Evolutionary conservation across 257 asterid genomes (phyloP).

Genomic region (Verbena officinalis): DNA sequence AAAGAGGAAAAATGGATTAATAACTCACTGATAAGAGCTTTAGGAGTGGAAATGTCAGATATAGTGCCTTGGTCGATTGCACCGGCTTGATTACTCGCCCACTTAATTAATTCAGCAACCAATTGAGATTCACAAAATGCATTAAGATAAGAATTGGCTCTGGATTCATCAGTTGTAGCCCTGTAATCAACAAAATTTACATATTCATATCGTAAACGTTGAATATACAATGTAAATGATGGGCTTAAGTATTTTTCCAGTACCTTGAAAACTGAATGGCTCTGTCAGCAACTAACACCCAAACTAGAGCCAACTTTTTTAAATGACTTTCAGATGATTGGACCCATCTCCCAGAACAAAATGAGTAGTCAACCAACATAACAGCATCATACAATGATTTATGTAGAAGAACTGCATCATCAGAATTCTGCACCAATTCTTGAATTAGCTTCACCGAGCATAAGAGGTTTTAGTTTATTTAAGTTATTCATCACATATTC

Average conservation of each 20-base stretch:
- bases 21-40: constrained; percentile 72
- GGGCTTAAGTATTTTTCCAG: constrained; percentile 19
- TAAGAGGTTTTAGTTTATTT: not conserved
- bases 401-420: constrained; percentile 47
- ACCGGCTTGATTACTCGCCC: constrained; percentile 53
- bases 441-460: constrained; percentile 24
- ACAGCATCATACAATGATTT: constrained; percentile 65
- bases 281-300: constrained; percentile 68
- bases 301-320: constrained; percentile 53
- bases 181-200: constrained; percentile 45
- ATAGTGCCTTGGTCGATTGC: constrained; percentile 28
- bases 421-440: constrained; percentile 55
- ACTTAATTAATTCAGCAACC: constrained; percentile 53
- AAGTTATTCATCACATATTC: constrained; percentile 14
- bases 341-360: constrained; percentile 54
- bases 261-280: constrained; percentile 77
- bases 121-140: constrained; percentile 62
- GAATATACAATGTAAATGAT: not conserved
- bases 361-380: constrained; percentile 56
- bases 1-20: constrained; percentile 17
- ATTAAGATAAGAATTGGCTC: constrained; percentile 52
- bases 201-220: constrained; percentile 26
- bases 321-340: constrained; percentile 42
- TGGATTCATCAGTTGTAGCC: constrained; percentile 52
- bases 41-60: constrained; percentile 51